Evolutionary conservation across 169 alveolate species (phyloP).

Genomic region (Eimeria sp.): DNA sequence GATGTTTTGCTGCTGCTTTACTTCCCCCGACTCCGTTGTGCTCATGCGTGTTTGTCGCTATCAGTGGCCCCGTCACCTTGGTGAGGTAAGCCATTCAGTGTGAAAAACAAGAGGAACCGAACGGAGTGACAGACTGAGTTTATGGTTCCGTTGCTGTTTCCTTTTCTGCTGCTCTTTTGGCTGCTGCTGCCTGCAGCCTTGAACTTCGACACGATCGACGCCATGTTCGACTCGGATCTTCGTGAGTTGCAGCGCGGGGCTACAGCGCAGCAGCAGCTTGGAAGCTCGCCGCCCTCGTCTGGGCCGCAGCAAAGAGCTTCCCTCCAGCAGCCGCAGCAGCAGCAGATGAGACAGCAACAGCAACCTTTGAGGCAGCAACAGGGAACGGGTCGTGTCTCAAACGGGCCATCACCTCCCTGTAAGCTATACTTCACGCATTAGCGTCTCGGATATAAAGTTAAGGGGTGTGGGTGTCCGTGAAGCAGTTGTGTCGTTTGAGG

Average conservation of each 20-base stretch:
- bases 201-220: slow-evolving; percentile 68
- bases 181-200: slow-evolving; percentile 45
- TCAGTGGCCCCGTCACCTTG: background rate
- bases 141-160: background rate
- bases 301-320: slow-evolving; percentile 23
- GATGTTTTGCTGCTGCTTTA: background rate
- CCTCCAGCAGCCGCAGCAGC: slow-evolving; percentile 60
- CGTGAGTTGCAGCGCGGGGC: slow-evolving; percentile 76
- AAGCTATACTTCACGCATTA: background rate
- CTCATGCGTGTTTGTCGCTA: background rate
- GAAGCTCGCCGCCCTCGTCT: slow-evolving; percentile 23
- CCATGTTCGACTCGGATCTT: slow-evolving; percentile 62
- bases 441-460: background rate
- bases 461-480: background rate
- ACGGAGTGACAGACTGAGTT: no score
- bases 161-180: background rate
- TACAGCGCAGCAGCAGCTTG: slow-evolving; percentile 9
- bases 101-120: background rate
- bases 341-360: slow-evolving; percentile 22
- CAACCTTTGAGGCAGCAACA: slow-evolving; percentile 64
- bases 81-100: background rate
- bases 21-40: background rate
- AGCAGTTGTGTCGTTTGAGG: background rate
- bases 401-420: slow-evolving; percentile 54
- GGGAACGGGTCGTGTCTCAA: background rate